Conservation (phyloP, 176 grass and related monocot genomes). For the Secale cereale region DNA sequence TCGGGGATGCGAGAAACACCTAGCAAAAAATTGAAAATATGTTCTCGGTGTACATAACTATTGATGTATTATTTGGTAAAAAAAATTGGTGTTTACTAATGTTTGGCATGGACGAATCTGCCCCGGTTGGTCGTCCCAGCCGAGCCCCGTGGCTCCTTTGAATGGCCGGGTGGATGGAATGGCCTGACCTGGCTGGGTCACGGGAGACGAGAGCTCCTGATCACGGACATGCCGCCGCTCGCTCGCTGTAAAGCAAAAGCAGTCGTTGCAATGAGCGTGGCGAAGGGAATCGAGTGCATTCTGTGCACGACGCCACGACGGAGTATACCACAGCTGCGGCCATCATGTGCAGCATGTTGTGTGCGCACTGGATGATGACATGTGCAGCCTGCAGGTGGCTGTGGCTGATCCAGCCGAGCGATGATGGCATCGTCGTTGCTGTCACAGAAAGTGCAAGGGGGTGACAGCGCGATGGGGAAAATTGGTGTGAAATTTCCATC, state of each 20-base stretch:
- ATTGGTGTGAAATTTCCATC: background rate
- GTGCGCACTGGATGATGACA: background rate
- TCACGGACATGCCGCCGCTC: background rate
- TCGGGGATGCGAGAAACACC: background rate
- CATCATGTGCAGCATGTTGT: too few relatives aligned
- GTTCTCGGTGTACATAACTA: constrained; percentile 23
- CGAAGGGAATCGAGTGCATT: too few relatives aligned
- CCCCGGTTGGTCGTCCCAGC: background rate
- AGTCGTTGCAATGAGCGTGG: background rate
- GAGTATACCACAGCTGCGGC: too few relatives aligned
- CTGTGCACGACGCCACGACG: too few relatives aligned
- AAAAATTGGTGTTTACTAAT: background rate
- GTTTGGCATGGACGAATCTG: background rate
- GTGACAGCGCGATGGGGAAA: background rate
- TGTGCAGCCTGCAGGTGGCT: background rate
- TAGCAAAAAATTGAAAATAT: background rate
- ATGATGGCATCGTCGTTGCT: background rate
- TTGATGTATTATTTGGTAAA: background rate
- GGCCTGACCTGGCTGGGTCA: background rate
- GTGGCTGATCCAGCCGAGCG: background rate
- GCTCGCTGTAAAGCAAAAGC: background rate
- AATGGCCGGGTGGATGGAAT: background rate
- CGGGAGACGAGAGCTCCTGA: background rate
- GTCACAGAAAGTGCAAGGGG: background rate
- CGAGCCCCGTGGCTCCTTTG: background rate